A percentile compares a stretch with the other conserved stretches of the same genome.
Conservation (phyloP, 768 basidiomycete species). For the Lentinula sp. region DNA sequence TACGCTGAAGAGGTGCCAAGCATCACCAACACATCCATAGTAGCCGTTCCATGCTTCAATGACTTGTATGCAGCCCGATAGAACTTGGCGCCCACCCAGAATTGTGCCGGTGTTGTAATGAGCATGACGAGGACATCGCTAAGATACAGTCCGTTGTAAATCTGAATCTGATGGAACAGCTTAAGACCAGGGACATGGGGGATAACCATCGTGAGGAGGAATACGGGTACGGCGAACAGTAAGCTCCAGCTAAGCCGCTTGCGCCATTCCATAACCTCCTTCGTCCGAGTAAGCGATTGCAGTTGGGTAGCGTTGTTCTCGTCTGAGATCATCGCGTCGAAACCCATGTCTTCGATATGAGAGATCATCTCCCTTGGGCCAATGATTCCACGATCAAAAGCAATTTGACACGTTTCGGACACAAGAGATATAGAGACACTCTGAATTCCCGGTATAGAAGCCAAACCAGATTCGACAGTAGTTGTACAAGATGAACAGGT, state of each 20-base stretch:
- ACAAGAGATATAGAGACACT: slow-evolving; percentile 69
- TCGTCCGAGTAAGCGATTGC: slow-evolving; percentile 78
- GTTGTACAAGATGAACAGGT: slow-evolving; percentile 79
- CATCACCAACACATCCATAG: slow-evolving; percentile 98
- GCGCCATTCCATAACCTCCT: slow-evolving; percentile 91
- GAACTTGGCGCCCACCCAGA: slow-evolving; percentile 85
- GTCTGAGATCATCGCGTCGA: slow-evolving; percentile 81
- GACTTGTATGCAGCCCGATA: slow-evolving; percentile 89
- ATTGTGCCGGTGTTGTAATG: slow-evolving; percentile 88
- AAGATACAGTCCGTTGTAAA: slow-evolving; percentile 69
- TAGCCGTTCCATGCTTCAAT: slow-evolving; percentile 81
- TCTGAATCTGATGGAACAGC: slow-evolving; percentile 38
- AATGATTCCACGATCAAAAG: slow-evolving; percentile 67
- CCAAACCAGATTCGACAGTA: slow-evolving; percentile 67
- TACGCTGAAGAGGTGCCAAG: slow-evolving; percentile 94
- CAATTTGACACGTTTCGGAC: slow-evolving; percentile 67
- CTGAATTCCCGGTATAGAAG: slow-evolving; percentile 65
- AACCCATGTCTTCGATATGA: slow-evolving; percentile 82
- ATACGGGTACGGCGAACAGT: slow-evolving; percentile 87
- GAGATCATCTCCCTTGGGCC: slow-evolving; percentile 87
- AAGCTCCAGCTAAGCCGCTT: slow-evolving; percentile 68
- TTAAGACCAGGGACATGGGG: slow-evolving; percentile 59
- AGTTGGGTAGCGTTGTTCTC: slow-evolving; percentile 79
- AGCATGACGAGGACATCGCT: slow-evolving; percentile 72
- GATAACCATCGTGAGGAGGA: slow-evolving; percentile 84